These are phyloP conservation scores for Mycena indigotica DNA, from an alignment of 768 basidiomycete species.

Conservation along the genomic window DNA sequence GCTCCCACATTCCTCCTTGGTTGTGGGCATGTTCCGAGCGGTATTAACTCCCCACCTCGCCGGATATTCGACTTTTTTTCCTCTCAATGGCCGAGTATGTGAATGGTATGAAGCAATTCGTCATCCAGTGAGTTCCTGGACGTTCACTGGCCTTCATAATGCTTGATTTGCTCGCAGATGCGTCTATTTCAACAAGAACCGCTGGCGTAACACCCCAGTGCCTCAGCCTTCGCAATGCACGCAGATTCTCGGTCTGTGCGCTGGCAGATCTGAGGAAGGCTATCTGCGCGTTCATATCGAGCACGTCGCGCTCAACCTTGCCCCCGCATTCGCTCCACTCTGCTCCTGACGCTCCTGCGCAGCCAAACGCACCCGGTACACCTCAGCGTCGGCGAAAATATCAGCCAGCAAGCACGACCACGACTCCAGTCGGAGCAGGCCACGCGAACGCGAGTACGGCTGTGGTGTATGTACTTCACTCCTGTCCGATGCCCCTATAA, in stretches of 20 bases:
- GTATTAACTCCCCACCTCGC: neutral
- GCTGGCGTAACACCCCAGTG: slow-evolving; percentile 6
- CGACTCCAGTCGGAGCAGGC: neutral
- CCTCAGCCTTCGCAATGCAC: slow-evolving; percentile 1
- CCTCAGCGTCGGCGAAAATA: neutral
- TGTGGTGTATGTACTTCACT: neutral
- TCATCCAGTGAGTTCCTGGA: neutral
- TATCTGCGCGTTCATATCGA: slow-evolving; percentile 1
- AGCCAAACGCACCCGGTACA: neutral
- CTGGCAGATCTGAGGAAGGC: neutral
- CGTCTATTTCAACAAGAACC: neutral
- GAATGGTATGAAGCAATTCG: neutral
- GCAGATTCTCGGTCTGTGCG: slow-evolving; percentile 5
- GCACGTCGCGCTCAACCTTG: slow-evolving; percentile 6
- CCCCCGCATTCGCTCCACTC: neutral
- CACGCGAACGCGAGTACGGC: neutral
- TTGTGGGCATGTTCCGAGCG: neutral
- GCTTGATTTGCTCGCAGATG: neutral
- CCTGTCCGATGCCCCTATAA: neutral
- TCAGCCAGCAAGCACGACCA: neutral
- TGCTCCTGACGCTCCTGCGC: neutral
- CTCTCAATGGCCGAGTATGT: neutral
- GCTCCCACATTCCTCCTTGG: neutral
- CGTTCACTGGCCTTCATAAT: neutral
- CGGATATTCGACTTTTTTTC: neutral